Percentiles rank a stretch among this genome's conserved stretches.
Evolutionary conservation across 345 rosid genomes (phyloP).

Genomic region (Trapa bicornis): DNA sequence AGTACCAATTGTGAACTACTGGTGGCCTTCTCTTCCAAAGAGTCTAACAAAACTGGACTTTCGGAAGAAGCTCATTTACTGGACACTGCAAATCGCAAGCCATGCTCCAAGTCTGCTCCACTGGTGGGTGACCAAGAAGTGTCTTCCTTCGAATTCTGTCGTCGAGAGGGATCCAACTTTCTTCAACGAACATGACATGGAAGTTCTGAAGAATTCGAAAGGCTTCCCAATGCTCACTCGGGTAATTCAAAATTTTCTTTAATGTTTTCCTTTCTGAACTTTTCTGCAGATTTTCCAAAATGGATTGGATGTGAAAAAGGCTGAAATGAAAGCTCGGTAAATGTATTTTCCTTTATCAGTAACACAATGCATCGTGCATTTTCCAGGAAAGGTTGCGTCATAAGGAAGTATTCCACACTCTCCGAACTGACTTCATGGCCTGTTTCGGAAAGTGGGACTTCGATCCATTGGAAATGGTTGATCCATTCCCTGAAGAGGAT

Average conservation of each 20-base stretch:
- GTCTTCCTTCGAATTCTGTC: constrained; percentile 45
- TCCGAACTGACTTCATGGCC: constrained; percentile 45
- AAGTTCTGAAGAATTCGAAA: constrained; percentile 48
- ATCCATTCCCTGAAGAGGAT: constrained; percentile 30
- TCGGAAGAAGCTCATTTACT: constrained; percentile 39
- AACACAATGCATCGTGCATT: not conserved
- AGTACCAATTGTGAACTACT: constrained; percentile 58
- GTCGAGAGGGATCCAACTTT: constrained; percentile 45
- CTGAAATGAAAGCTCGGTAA: not conserved
- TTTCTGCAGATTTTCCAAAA: not conserved
- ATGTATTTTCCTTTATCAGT: not conserved
- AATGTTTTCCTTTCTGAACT: not conserved
- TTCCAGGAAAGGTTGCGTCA: constrained; percentile 45
- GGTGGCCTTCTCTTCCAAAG: constrained; percentile 70
- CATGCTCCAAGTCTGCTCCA: constrained; percentile 51
- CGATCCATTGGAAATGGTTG: constrained; percentile 45
- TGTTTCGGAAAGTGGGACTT: constrained; percentile 75
- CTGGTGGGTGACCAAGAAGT: constrained; percentile 66
- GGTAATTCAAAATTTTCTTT: constrained; percentile 23
- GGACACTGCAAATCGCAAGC: constrained; percentile 45
- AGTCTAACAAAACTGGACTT: constrained; percentile 43
- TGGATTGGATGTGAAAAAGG: not conserved
- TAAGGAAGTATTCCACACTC: constrained; percentile 41
- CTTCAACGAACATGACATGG: constrained; percentile 54
- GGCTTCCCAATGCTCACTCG: constrained; percentile 71